Percentiles rank a stretch among this genome's conserved stretches.
phyloP scores from a whole-genome alignment of 2,329 filamentous ascomycete species.

The Aspergillus fischeri region DNA sequence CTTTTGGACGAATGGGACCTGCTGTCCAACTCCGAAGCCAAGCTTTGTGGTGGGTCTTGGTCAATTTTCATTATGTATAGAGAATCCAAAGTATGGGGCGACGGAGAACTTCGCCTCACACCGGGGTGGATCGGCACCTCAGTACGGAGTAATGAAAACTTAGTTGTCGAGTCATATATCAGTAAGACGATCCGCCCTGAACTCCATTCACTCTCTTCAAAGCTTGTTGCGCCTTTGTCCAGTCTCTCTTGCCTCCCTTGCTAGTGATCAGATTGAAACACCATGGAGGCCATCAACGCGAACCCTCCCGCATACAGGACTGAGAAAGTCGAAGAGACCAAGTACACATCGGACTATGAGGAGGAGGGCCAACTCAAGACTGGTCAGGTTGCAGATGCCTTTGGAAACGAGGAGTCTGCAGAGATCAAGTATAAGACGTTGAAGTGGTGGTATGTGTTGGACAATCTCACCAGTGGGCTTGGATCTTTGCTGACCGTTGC shows the following conservation, averaged over 20 bases:
- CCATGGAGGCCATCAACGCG: neutral
- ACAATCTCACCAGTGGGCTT: too few relatives aligned
- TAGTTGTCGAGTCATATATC: neutral
- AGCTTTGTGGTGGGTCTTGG: neutral
- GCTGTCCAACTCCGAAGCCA: neutral
- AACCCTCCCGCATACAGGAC: neutral
- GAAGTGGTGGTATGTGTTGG: slow-evolving; percentile 34
- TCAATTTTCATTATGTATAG: neutral
- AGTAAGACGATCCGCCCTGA: neutral
- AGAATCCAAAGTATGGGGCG: neutral
- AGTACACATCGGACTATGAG: neutral
- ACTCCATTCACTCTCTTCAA: neutral
- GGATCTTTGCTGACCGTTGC: neutral
- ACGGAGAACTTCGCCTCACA: neutral
- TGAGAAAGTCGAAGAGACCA: neutral
- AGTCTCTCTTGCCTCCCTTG: neutral
- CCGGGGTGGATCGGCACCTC: neutral
- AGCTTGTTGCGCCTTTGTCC: neutral
- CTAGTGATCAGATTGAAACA: neutral
- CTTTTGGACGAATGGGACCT: neutral
- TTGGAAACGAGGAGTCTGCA: slow-evolving; percentile 30
- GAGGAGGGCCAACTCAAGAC: neutral
- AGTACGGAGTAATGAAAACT: neutral
- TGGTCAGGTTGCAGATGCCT: slow-evolving; percentile 19
- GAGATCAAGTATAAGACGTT: slow-evolving; percentile 48